Conservation (phyloP, 257 asterid genomes). For the Rubia yunnanensis region DNA sequence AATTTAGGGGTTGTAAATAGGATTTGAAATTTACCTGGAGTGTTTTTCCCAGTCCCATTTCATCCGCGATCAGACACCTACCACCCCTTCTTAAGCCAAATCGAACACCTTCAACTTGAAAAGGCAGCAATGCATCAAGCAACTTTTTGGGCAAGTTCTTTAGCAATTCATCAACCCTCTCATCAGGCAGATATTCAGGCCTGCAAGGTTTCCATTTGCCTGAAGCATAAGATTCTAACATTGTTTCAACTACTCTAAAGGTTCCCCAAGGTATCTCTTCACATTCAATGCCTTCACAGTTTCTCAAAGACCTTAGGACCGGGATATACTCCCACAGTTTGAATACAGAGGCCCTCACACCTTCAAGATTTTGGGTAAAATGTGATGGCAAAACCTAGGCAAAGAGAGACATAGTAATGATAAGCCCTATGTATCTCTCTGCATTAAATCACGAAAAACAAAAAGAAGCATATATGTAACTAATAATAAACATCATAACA, state of each 20-base stretch:
- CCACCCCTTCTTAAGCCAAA: conserved; percentile 94
- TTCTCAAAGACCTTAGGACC: conserved; percentile 59
- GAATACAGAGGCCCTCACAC: conserved; percentile 68
- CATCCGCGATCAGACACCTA: conserved; percentile 93
- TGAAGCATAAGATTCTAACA: conserved; percentile 46
- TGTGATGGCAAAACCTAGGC: conserved; percentile 55
- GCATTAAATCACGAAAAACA: not conserved
- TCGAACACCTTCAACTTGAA: conserved; percentile 86
- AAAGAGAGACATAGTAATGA: conserved; percentile 7
- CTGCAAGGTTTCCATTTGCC: conserved; percentile 83
- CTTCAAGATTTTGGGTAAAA: conserved; percentile 72
- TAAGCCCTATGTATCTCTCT: conserved; percentile 4
- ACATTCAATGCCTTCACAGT: conserved; percentile 44
- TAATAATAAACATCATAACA: not conserved
- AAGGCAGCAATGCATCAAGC: conserved; percentile 58
- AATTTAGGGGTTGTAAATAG: not conserved
- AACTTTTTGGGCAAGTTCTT: conserved; percentile 54
- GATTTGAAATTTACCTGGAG: conserved; percentile 49
- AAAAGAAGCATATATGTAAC: not conserved
- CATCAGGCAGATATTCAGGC: conserved; percentile 80
- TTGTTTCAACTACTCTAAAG: conserved; percentile 60
- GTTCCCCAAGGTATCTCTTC: conserved; percentile 96
- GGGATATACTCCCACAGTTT: conserved; percentile 52
- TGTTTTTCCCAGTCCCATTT: conserved; percentile 98
- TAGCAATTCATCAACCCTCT: conserved; percentile 67